phyloP scores from a whole-genome alignment of 1,139 yeast species.

The Saccharomycopsis hybrid region DNA sequence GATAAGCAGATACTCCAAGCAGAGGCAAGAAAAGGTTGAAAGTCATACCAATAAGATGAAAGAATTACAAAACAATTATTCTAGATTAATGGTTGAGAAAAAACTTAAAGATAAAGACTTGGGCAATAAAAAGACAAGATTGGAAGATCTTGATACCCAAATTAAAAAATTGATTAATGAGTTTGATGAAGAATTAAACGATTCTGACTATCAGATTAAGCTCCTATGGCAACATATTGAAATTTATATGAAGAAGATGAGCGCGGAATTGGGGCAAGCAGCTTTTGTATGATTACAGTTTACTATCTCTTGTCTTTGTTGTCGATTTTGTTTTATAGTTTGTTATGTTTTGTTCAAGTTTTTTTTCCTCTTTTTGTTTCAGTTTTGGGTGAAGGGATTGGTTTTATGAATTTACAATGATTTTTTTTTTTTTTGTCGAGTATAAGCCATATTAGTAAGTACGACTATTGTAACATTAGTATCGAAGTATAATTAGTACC shows the following conservation, averaged over 20 bases:
- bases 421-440: too few species aligned
- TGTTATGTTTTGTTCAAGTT: not conserved
- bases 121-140: slow-evolving; percentile 34
- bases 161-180: slow-evolving; percentile 5
- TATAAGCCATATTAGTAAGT: too few species aligned
- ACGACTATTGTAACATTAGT: too few species aligned
- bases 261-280: slow-evolving; percentile 3
- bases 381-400: not conserved
- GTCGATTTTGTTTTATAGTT: not conserved
- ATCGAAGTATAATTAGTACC: too few species aligned
- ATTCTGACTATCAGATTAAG: slow-evolving; percentile 16
- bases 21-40: slow-evolving; percentile 41
- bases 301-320: not conserved
- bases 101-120: slow-evolving; percentile 47
- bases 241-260: slow-evolving; percentile 17
- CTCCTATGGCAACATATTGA: slow-evolving; percentile 19
- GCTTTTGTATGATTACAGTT: not conserved
- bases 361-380: not conserved
- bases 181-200: slow-evolving; percentile 18
- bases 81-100: slow-evolving; percentile 44
- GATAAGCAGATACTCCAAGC: slow-evolving; percentile 42
- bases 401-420: too few species aligned
- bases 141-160: slow-evolving; percentile 9
- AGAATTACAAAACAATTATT: slow-evolving; percentile 41
- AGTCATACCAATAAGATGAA: slow-evolving; percentile 41